A percentile compares a stretch with the other conserved stretches of the same genome.
These are phyloP conservation scores for Aspergillus sp. DNA, from an alignment of 2,329 filamentous ascomycete species.

Conservation along the genomic window DNA sequence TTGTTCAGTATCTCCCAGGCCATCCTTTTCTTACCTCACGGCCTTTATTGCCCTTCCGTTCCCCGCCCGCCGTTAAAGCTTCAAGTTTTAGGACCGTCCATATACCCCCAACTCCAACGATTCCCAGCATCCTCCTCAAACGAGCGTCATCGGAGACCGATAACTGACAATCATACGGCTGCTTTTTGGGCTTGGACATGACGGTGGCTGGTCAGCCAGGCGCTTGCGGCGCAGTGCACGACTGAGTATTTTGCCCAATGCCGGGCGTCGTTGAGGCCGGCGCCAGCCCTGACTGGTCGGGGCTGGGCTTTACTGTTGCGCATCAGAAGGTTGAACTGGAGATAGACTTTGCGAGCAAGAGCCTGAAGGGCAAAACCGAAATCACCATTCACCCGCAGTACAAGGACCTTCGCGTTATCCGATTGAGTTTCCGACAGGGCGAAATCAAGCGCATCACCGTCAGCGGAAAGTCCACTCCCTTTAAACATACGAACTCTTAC, in stretches of 20 bases:
- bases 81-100: neutral
- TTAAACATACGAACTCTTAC: constrained; percentile 44
- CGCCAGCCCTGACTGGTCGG: constrained; percentile 28
- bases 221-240: constrained; percentile 39
- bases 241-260: constrained; percentile 39
- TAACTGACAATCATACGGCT: neutral
- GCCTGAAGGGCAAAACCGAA: constrained; percentile 74
- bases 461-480: constrained; percentile 41
- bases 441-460: constrained; percentile 53
- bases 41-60: neutral
- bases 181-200: constrained; percentile 36
- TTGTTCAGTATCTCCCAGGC: neutral
- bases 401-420: constrained; percentile 55
- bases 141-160: neutral
- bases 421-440: constrained; percentile 64
- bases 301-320: constrained; percentile 59
- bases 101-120: neutral
- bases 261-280: constrained; percentile 40
- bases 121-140: neutral
- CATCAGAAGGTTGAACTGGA: constrained; percentile 89
- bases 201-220: constrained; percentile 35
- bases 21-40: neutral
- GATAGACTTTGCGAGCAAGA: constrained; percentile 76
- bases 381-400: constrained; percentile 71
- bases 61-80: neutral